Conservation (phyloP, 2,329 filamentous ascomycete genomes). For the Pseudopyricularia cyperi region DNA sequence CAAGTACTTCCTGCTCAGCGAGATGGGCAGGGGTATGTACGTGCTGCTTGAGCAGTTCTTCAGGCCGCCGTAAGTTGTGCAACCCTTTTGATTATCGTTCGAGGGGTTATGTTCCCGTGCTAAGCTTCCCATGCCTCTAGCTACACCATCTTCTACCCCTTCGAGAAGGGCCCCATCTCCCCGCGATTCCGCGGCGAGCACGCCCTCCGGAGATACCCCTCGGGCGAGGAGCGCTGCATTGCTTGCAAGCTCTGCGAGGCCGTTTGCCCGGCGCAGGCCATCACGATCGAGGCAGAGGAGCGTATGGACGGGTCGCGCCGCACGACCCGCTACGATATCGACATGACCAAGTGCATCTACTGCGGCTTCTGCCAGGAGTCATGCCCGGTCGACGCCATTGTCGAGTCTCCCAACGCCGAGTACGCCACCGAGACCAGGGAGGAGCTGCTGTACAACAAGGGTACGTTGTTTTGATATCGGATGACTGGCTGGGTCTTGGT, state of each 20-base stretch:
- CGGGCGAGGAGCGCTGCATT: conserved; percentile 97
- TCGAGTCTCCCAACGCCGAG: conserved; percentile 50
- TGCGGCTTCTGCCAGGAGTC: conserved; percentile 99
- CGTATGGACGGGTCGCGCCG: conserved; percentile 88
- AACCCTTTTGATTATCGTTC: conserved; percentile 2
- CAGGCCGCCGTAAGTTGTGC: conserved; percentile 72
- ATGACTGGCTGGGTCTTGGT: background rate
- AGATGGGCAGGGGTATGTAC: conserved; percentile 98
- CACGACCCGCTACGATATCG: conserved; percentile 96
- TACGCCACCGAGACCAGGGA: conserved; percentile 62
- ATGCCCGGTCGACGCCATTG: conserved; percentile 90
- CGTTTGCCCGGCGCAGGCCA: conserved; percentile 88
- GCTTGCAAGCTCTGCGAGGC: conserved; percentile 99
- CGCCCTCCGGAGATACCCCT: conserved; percentile 88
- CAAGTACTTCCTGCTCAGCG: conserved; percentile 89
- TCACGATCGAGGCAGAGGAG: conserved; percentile 98
- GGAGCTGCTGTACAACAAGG: conserved; percentile 95
- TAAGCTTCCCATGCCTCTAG: conserved; percentile 29
- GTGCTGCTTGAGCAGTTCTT: conserved; percentile 97
- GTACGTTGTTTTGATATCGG: conserved; percentile 17
- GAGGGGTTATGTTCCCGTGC: background rate
- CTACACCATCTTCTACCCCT: conserved; percentile 97
- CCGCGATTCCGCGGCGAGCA: conserved; percentile 97
- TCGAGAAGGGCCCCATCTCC: conserved; percentile 97
- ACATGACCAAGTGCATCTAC: conserved; percentile 99